Base-by-base conservation (phyloP, 768 basidiomycete species). In the Fistulinella prunicolor region DNA sequence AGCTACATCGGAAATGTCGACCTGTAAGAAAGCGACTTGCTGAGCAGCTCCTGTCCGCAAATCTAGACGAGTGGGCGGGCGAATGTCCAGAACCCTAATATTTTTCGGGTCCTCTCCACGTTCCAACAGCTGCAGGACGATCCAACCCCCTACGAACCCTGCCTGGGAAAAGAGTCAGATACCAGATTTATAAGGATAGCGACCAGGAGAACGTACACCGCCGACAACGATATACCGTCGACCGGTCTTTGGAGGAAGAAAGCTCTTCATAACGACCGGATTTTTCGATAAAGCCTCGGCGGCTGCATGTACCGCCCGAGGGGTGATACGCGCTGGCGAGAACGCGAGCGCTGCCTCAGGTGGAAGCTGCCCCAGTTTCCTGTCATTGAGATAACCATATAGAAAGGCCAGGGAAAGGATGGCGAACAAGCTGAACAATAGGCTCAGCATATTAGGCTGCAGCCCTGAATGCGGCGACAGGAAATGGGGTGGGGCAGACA, bases 111-210 rank as follows among this genome's bases (percentile, higher is more conserved):
- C 75, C 64, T 90, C 88, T 1, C 88, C 88, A 2, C 88, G 79
- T 43, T 81, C 72, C 4, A 89, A 49, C 2, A 90, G 70, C 37
- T 86, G 80, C 0, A 80, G 70, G 4, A 84, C 81, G 30, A 90
- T 82, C 88, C 88, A 90, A 7, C 85, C 84, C 12, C 87, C 87
- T 3, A 89, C 65, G 50, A 89, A 88, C 1, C 87, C 87, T 4
- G 81, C 79, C 86, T 88, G 28, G 39, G 22, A 21, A 23, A 10
- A 42, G 1, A 29, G 30, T 54, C 21, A 42, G 43, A 9, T 20
- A 17, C n/a, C 23, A 6, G 30, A 26, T 22, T 3, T 13, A 38
- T 5, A 1, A 9, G 10, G 9, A 38, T 34, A 43, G 24, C 21
- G 43, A 7, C 13, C 14, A 22, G 7, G 19, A 28, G 34, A 37